Percentiles rank a stretch among this genome's conserved stretches.
Conservation (phyloP, 768 basidiomycete species). For the Paxillus rubicundulus region DNA sequence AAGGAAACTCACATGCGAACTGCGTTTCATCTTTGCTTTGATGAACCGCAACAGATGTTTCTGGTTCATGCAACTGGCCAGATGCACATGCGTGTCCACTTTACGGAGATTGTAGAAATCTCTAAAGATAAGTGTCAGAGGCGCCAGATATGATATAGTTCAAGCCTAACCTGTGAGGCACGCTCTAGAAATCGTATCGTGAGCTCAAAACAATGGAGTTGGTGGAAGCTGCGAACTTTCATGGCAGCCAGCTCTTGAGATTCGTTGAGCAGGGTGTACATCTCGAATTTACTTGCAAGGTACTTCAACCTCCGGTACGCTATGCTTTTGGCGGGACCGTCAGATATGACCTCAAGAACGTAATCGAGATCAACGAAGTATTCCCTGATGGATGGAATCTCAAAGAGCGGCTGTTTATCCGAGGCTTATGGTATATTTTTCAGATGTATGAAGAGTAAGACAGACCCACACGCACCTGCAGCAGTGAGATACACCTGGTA, state of each 20-base stretch:
- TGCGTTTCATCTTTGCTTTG: slow-evolving; percentile 96
- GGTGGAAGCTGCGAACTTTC: slow-evolving; percentile 60
- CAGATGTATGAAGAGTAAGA: neutral
- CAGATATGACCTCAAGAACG: slow-evolving; percentile 84
- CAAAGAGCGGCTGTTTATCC: slow-evolving; percentile 60
- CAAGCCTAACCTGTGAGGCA: slow-evolving; percentile 30
- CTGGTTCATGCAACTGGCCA: slow-evolving; percentile 99
- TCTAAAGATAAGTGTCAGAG: slow-evolving; percentile 40
- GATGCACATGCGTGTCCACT: slow-evolving; percentile 98
- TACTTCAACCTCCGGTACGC: slow-evolving; percentile 91
- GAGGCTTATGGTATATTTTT: slow-evolving; percentile 15
- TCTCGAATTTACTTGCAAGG: slow-evolving; percentile 88
- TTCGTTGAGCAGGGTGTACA: slow-evolving; percentile 91
- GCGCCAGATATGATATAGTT: neutral
- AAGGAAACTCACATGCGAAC: slow-evolving; percentile 57
- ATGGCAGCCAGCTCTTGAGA: slow-evolving; percentile 92
- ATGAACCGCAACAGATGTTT: slow-evolving; percentile 98
- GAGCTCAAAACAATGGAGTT: neutral
- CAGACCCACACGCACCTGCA: slow-evolving; percentile 5
- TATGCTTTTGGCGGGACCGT: slow-evolving; percentile 95
- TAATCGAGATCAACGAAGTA: slow-evolving; percentile 97
- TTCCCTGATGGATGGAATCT: slow-evolving; percentile 84
- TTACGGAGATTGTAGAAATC: slow-evolving; percentile 99
- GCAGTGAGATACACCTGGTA: slow-evolving; percentile 71
- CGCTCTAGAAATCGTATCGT: slow-evolving; percentile 19